A percentile compares a stretch with the other conserved stretches of the same genome.
phyloP scores from a whole-genome alignment of 495 filamentous ascomycete species.

The Aspergillus panamensis region DNA sequence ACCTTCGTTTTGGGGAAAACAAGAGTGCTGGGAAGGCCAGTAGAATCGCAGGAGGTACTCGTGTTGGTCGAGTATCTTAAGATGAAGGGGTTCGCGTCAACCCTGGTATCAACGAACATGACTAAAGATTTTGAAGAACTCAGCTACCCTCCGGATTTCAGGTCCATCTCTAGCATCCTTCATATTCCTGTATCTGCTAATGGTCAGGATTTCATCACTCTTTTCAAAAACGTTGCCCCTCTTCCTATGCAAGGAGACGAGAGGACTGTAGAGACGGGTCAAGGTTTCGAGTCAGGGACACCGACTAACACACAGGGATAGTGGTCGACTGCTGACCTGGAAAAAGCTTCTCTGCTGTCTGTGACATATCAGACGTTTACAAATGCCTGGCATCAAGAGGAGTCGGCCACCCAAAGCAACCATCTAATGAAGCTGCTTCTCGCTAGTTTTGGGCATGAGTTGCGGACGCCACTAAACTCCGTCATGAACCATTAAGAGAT shows the following conservation, averaged over 20 bases:
- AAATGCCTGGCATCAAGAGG: background rate
- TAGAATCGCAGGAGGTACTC: conserved; percentile 72
- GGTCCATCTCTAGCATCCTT: conserved; percentile 67
- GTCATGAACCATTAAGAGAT: background rate
- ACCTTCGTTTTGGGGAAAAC: conserved; percentile 77
- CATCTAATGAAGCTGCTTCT: background rate
- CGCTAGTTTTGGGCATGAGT: background rate
- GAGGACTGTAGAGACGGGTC: background rate
- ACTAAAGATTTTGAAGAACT: conserved; percentile 75
- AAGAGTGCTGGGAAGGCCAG: conserved; percentile 72
- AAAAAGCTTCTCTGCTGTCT: background rate
- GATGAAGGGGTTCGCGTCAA: conserved; percentile 63
- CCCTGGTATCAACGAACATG: conserved; percentile 70
- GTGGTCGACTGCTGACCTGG: background rate
- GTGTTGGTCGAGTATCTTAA: conserved; percentile 79
- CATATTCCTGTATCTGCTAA: conserved; percentile 70
- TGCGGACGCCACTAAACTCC: background rate
- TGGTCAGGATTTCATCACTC: conserved; percentile 81
- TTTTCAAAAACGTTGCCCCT: conserved; percentile 56
- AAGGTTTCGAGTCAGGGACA: background rate
- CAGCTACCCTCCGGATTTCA: conserved; percentile 71
- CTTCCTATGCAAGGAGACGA: background rate
- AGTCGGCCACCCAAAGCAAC: background rate
- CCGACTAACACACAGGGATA: background rate
- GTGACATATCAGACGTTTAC: background rate